Base-by-base conservation (phyloP, 768 basidiomycete genomes). In the Lenzites betulinus region DNA sequence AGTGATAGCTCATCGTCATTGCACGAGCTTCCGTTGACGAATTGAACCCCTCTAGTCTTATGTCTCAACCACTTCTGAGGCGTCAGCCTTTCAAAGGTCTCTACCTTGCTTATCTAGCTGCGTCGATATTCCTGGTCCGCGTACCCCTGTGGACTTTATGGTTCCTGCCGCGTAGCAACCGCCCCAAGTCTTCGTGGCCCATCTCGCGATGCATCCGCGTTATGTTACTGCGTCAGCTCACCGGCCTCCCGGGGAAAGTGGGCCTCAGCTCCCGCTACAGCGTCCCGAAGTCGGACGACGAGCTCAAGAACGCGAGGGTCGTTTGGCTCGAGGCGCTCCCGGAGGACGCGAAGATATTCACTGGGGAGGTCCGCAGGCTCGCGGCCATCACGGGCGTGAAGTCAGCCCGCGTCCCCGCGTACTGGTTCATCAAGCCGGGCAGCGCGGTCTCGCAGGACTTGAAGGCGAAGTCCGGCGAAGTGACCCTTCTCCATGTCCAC, bases 261-360 rank as follows among this genome's bases (percentile, higher is more conserved):
- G 59, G 53, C 30, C 43, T 52, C 20, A 35, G 13, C 2, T 11
- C 8, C 23, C 23, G 20, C 9, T 28, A 46, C 8, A 28, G 18
- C 2, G 52, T 59, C 7, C 58, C 58, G 1, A 39, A 47, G 44
- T 46, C 44, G 2, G 51, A 53, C 13, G 44, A 39, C 11, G 44
- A 52, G 44, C 46, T 54, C 20, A 56, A 42, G 54, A 36, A 55
- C 25, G 62, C 62, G 36, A 39, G 41, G 33, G 25, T 53, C 15
- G 68, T 76, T 30, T 79, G 77, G 77, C 65, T 78, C 8, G 68
- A 74, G 0, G 69, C 70, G 11, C 65, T 71, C 7, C 68, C 75
- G 1, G 68, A 77, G 20, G 65, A 75, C 38, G 33, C 47, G 16
- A 25, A 38, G 13, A 65, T 49, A 26, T 59, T 68, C 54, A 53